phyloP scores from a whole-genome alignment of 306 rosid species.

The peach (Prunus persica) region DNA sequence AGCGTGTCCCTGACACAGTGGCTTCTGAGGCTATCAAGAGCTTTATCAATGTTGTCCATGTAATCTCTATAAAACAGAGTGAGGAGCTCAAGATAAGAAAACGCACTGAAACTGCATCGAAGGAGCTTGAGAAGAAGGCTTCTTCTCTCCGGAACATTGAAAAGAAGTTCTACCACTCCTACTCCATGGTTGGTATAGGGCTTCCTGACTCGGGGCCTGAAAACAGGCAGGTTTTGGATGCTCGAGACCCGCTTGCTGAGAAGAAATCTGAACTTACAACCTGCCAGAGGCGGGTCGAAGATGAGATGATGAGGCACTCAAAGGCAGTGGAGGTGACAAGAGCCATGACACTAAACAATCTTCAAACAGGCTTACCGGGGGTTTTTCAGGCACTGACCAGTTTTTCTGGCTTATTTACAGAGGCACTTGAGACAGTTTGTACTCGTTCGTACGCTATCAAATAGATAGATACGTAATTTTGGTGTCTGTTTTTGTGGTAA shows the following conservation, averaged over 20 bases:
- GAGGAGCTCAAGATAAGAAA: conserved; percentile 84
- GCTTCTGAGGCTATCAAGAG: conserved; percentile 97
- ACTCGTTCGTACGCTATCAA: conserved; percentile 74
- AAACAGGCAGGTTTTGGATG: conserved; percentile 67
- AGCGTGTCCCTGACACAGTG: conserved; percentile 93
- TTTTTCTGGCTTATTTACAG: conserved; percentile 79
- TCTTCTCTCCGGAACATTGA: conserved; percentile 73
- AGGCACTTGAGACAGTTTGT: conserved; percentile 79
- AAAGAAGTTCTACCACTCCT: conserved; percentile 85
- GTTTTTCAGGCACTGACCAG: conserved; percentile 91
- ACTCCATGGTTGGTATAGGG: conserved; percentile 95
- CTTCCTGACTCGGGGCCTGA: conserved; percentile 74
- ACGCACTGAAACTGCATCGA: conserved; percentile 74
- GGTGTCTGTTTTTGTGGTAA: conserved; percentile 34
- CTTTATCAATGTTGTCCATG: conserved; percentile 83
- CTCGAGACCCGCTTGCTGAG: conserved; percentile 88
- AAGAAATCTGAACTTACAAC: conserved; percentile 74
- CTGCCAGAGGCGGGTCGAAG: conserved; percentile 91
- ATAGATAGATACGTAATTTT: conserved; percentile 33
- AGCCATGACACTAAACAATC: conserved; percentile 89
- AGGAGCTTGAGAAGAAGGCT: conserved; percentile 87
- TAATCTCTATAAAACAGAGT: conserved; percentile 62
- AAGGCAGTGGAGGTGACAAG: conserved; percentile 88
- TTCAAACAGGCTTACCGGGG: conserved; percentile 96
- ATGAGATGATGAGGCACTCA: conserved; percentile 81